Evolutionary conservation across 202 grass and related monocot species (phyloP).

Genomic region (Digitaria exilis): DNA sequence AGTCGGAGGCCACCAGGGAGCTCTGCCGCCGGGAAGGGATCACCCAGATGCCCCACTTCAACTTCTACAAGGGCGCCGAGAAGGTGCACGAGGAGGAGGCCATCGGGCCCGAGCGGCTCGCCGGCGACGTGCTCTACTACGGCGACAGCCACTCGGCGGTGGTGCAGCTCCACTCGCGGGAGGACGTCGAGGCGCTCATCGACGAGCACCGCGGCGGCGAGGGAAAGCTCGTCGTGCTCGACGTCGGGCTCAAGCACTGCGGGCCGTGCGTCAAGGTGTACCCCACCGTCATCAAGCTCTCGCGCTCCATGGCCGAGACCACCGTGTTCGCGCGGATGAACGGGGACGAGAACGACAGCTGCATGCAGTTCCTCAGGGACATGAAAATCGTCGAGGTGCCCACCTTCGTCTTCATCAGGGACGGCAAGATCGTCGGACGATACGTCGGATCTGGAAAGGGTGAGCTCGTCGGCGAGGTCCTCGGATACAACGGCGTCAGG

Average conservation of each 20-base stretch:
- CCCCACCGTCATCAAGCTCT: conserved; percentile 89
- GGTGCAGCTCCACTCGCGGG: conserved; percentile 68
- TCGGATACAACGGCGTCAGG: conserved; percentile 80
- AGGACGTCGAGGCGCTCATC: conserved; percentile 76
- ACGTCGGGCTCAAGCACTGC: conserved; percentile 95
- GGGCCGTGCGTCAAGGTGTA: conserved; percentile 97
- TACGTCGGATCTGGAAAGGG: conserved; percentile 91
- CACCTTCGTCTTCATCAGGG: conserved; percentile 93
- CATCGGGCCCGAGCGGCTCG: conserved; percentile 79
- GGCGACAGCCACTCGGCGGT: conserved; percentile 85
- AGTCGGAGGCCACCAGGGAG: conserved; percentile 70
- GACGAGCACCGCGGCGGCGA: conserved; percentile 45
- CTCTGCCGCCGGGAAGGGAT: conserved; percentile 73
- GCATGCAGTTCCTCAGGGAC: conserved; percentile 82
- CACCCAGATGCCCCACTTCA: conserved; percentile 73
- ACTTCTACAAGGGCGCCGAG: conserved; percentile 89
- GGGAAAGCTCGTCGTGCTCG: conserved; percentile 87
- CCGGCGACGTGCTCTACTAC: conserved; percentile 92
- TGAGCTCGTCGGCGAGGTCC: conserved; percentile 93
- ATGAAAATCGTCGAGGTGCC: conserved; percentile 92
- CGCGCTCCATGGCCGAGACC: conserved; percentile 64
- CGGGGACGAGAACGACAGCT: conserved; percentile 97
- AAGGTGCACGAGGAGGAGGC: conserved; percentile 96
- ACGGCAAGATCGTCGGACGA: conserved; percentile 66
- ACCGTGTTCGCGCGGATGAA: conserved; percentile 93